These are phyloP conservation scores for Petunia secreta DNA, from an alignment of 257 asterid species.

Conservation along the genomic window DNA sequence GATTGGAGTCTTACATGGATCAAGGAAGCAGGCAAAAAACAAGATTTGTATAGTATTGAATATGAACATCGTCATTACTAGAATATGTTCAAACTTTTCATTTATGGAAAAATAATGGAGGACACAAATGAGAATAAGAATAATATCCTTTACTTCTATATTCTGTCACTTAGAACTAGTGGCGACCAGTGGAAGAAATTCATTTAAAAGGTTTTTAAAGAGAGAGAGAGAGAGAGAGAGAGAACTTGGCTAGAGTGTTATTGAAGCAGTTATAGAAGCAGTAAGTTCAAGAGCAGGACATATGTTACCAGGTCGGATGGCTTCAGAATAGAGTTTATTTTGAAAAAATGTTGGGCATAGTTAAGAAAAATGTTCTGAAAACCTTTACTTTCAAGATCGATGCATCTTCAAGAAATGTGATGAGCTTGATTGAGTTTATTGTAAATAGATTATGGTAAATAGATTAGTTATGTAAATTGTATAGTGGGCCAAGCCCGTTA, in stretches of 20 bases:
- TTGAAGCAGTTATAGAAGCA: neutral
- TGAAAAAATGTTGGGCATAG: neutral
- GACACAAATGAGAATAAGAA: neutral
- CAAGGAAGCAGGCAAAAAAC: constrained; percentile 14
- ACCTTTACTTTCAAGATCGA: neutral
- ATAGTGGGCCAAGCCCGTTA: no score
- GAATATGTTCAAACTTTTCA: constrained; percentile 5
- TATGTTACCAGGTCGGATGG: neutral
- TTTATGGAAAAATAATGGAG: neutral
- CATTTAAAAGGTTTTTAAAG: neutral
- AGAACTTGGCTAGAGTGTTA: neutral
- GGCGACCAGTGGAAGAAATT: neutral
- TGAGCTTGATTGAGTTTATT: neutral
- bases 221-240: neutral
- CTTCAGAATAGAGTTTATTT: neutral
- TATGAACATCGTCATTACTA: neutral
- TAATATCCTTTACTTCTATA: neutral
- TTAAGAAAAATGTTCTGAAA: neutral
- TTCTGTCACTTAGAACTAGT: neutral
- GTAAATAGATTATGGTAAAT: no score
- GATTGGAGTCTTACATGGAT: neutral
- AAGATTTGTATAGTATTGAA: constrained; percentile 3
- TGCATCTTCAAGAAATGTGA: constrained; percentile 10
- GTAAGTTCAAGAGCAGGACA: neutral
- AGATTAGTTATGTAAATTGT: no score